Conservation (phyloP, 164 flowering plant species). For the Platanus orientalis region DNA sequence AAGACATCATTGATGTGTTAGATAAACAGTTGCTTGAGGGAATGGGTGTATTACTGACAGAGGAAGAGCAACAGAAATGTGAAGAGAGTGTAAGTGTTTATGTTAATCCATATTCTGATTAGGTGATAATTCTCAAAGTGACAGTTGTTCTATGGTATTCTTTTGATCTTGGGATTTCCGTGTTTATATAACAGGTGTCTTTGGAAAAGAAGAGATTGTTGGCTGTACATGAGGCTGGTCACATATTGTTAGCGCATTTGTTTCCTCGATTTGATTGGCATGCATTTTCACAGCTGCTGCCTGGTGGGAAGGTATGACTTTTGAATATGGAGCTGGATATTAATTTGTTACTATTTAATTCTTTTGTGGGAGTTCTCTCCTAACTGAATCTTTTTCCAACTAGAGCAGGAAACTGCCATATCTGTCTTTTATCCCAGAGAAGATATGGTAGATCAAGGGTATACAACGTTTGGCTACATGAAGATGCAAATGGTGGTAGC, state of each 20-base stretch:
- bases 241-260: slow-evolving; percentile 86
- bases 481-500: slow-evolving; percentile 99
- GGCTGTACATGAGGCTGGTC: slow-evolving; percentile 99
- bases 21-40: slow-evolving; percentile 98
- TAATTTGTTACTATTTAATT: background rate
- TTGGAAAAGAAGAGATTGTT: slow-evolving; percentile 74
- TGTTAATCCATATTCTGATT: slow-evolving; percentile 1
- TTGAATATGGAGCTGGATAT: background rate
- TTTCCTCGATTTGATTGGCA: slow-evolving; percentile 98
- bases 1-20: slow-evolving; percentile 85
- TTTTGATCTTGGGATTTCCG: slow-evolving; percentile 2
- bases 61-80: slow-evolving; percentile 92
- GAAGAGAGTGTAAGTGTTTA: slow-evolving; percentile 66
- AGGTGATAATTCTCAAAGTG: slow-evolving; percentile 1
- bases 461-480: slow-evolving; percentile 97
- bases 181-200: slow-evolving; percentile 52
- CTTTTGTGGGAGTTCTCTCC: background rate
- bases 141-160: background rate
- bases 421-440: slow-evolving; percentile 94
- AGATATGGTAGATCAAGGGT: slow-evolving; percentile 83
- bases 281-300: slow-evolving; percentile 96
- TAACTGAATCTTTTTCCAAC: slow-evolving; percentile 9
- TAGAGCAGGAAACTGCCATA: slow-evolving; percentile 83
- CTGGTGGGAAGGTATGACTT: slow-evolving; percentile 83
- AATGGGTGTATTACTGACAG: slow-evolving; percentile 96